These are phyloP conservation scores for Boletus bicolor DNA, from an alignment of 768 basidiomycete genomes.

Conservation along the genomic window DNA sequence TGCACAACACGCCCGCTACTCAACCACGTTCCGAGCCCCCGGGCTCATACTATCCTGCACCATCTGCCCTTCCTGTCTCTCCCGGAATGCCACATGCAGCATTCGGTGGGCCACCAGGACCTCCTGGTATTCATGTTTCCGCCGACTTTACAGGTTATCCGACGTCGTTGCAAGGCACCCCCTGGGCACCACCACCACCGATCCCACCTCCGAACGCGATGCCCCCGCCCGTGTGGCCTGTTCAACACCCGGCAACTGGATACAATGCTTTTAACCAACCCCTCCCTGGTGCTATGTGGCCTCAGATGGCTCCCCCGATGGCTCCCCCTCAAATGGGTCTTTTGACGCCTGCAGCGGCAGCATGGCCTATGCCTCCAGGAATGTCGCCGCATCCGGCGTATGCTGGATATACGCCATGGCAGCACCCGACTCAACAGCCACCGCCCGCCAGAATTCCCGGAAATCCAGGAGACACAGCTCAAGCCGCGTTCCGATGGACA, in stretches of 20 bases:
- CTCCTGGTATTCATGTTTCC: constrained; percentile 15
- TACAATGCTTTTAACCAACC: constrained; percentile 32
- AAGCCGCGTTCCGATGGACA: constrained; percentile 30
- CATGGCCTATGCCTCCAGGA: constrained; percentile 27
- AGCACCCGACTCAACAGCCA: constrained; percentile 26
- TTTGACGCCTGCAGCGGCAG: constrained; percentile 25
- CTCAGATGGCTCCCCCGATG: constrained; percentile 11
- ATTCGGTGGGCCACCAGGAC: constrained; percentile 7
- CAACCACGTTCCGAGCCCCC: constrained; percentile 27
- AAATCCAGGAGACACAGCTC: constrained; percentile 22
- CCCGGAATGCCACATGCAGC: constrained; percentile 11
- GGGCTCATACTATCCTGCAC: constrained; percentile 32
- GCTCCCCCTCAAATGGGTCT: constrained; percentile 13
- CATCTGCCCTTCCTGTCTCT: constrained; percentile 26
- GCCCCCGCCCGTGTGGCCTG: constrained; percentile 20
- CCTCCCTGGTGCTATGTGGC: constrained; percentile 28
- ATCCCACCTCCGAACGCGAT: constrained; percentile 23
- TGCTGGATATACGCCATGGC: constrained; percentile 27
- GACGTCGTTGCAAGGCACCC: constrained; percentile 19
- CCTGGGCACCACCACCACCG: constrained; percentile 24
- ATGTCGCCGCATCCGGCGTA: constrained; percentile 23
- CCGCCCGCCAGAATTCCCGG: constrained; percentile 24
- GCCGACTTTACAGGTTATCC: constrained; percentile 35
- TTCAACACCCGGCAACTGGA: constrained; percentile 18
- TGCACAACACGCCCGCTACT: constrained; percentile 23